These are phyloP conservation scores for Fusarium sp. DNA, from an alignment of 2,329 filamentous ascomycete genomes.

Conservation along the genomic window DNA sequence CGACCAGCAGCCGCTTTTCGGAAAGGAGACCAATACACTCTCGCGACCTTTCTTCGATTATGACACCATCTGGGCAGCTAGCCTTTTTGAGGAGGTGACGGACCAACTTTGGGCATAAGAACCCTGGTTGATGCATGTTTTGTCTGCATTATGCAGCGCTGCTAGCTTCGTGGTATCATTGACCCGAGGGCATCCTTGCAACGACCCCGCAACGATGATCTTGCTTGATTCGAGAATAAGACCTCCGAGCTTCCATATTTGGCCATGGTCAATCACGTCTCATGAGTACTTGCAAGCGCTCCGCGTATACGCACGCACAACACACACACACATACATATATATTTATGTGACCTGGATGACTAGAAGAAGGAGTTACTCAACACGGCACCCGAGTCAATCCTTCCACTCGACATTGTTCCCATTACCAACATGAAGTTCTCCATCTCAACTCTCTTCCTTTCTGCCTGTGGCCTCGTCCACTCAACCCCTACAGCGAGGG, in stretches of 20 bases:
- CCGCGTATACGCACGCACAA: too few relatives aligned
- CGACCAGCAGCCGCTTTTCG: not conserved
- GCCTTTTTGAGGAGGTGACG: slow-evolving; percentile 15
- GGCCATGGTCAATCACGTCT: not conserved
- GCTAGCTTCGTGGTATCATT: slow-evolving; percentile 12
- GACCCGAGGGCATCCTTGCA: not conserved
- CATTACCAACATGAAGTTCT: not conserved
- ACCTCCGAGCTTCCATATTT: not conserved
- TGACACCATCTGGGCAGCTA: slow-evolving; percentile 22
- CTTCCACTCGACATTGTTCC: too few relatives aligned
- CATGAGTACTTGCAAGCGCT: too few relatives aligned
- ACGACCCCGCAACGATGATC: not conserved
- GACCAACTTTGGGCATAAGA: slow-evolving; percentile 12
- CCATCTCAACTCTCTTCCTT: accelerated
- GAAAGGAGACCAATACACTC: not conserved
- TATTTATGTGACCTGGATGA: too few relatives aligned
- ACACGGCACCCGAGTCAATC: too few relatives aligned
- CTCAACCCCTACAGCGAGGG: not conserved
- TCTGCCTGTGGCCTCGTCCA: not conserved
- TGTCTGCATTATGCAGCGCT: not conserved
- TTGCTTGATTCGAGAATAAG: not conserved
- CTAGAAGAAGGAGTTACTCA: too few relatives aligned
- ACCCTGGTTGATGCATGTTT: not conserved
- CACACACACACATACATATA: too few relatives aligned
- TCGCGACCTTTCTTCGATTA: slow-evolving; percentile 9